Evolutionary conservation across 768 basidiomycete species (phyloP).

Genomic region (Kwoniella europaea): DNA sequence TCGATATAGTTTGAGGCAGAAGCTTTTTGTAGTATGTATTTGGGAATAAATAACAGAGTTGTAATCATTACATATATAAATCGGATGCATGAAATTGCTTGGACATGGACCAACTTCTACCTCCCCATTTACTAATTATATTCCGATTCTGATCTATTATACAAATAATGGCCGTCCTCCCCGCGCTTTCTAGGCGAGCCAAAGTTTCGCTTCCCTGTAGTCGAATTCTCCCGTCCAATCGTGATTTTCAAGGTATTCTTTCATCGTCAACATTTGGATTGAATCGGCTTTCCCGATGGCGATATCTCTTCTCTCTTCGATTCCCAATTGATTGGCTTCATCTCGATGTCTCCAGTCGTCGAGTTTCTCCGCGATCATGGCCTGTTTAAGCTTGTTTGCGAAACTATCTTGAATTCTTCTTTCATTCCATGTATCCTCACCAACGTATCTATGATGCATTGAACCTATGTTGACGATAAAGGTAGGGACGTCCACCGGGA

Average conservation of each 20-base stretch:
- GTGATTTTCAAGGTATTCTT: slow-evolving; percentile 13
- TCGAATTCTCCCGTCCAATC: slow-evolving; percentile 13
- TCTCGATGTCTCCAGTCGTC: background rate
- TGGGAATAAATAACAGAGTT: background rate
- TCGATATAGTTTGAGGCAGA: background rate
- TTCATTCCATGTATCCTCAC: background rate
- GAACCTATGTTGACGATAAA: slow-evolving; percentile 9
- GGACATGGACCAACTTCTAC: background rate
- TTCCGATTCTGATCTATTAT: too few relatives aligned
- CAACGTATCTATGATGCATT: background rate
- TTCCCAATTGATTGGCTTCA: background rate
- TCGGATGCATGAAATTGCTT: slow-evolving; percentile 12
- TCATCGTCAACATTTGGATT: slow-evolving; percentile 2
- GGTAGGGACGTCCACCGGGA: background rate
- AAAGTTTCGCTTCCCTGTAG: background rate
- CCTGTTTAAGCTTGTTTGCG: background rate
- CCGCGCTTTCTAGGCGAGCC: background rate
- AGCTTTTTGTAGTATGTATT: background rate
- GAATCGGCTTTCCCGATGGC: background rate
- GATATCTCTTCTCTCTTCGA: background rate
- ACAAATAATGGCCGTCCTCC: background rate
- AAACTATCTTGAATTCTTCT: background rate
- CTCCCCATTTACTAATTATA: too few relatives aligned
- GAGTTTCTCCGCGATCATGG: background rate
- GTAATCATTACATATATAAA: background rate